Evolutionary conservation across 208 protist species (phyloP).

Genomic region (Crithidia sp.): DNA sequence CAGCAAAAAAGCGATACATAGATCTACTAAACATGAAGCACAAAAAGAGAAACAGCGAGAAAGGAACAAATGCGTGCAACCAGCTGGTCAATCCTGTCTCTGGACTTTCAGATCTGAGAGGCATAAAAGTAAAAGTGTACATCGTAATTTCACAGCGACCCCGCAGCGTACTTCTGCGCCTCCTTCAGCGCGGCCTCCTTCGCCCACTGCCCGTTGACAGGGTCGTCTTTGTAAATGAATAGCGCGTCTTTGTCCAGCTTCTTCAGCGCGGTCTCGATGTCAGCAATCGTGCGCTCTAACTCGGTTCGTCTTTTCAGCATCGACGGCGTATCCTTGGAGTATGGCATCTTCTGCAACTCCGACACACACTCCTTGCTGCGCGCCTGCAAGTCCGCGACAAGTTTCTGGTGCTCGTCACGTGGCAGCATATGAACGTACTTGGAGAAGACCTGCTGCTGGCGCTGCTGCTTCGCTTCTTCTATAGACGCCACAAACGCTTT

Average conservation of each 20-base stretch:
- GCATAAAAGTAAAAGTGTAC: not conserved
- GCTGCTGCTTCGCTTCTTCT: constrained; percentile 53
- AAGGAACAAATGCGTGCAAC: too few relatives aligned
- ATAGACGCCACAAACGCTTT: constrained; percentile 75
- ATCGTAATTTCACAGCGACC: constrained; percentile 8
- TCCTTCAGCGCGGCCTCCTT: constrained; percentile 83
- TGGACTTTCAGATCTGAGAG: too few relatives aligned
- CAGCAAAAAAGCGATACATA: too few relatives aligned
- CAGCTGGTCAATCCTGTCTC: too few relatives aligned
- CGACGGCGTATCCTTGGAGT: constrained; percentile 80
- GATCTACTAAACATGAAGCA: too few relatives aligned
- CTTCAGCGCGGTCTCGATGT: constrained; percentile 78
- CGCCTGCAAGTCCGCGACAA: constrained; percentile 75
- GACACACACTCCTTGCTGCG: constrained; percentile 38
- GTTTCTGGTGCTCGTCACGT: constrained; percentile 70
- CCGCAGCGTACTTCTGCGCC: constrained; percentile 53
- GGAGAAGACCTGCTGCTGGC: constrained; percentile 36
- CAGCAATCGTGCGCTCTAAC: constrained; percentile 71
- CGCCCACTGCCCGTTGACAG: constrained; percentile 69
- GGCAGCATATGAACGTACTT: constrained; percentile 80
- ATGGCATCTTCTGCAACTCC: constrained; percentile 84
- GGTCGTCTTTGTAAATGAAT: constrained; percentile 90
- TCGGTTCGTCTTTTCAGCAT: constrained; percentile 65
- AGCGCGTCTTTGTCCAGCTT: constrained; percentile 88
- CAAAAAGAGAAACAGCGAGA: too few relatives aligned